Conservation (phyloP, 192 early-diverging fungal genomes). For the Podila clonocystis region DNA sequence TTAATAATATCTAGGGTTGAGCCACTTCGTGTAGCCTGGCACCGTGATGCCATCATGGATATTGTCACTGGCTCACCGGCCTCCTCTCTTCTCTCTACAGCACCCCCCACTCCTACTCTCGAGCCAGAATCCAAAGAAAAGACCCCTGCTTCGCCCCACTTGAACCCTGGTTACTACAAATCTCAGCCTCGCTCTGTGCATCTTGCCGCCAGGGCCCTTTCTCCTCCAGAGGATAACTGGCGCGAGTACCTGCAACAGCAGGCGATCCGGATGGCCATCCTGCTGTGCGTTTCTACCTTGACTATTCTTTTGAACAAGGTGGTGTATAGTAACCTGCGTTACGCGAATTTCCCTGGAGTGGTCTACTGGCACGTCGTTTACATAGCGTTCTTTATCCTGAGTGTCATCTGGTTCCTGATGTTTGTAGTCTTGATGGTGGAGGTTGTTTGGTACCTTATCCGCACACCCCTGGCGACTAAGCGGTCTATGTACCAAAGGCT, state of each 20-base stretch:
- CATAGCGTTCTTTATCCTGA: constrained; percentile 14
- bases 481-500: constrained; percentile 22
- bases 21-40: too few relatives aligned
- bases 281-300: not conserved
- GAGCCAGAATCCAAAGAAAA: too few relatives aligned
- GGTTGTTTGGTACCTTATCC: constrained; percentile 23
- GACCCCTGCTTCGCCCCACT: not conserved
- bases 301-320: constrained; percentile 9
- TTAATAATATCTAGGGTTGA: too few relatives aligned
- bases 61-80: too few relatives aligned
- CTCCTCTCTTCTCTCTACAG: too few relatives aligned
- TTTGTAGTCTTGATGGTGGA: constrained; percentile 8
- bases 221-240: constrained; percentile 21
- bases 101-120: too few relatives aligned
- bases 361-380: constrained; percentile 22
- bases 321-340: constrained; percentile 7
- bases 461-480: constrained; percentile 7
- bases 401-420: constrained; percentile 22
- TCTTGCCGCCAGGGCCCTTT: not conserved
- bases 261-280: constrained; percentile 11
- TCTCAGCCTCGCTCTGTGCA: not conserved
- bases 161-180: too few relatives aligned
- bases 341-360: not conserved
- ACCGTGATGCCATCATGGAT: too few relatives aligned
- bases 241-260: constrained; percentile 23